phyloP scores from a whole-genome alignment of 371 early-diverging fungal genomes.

The Mortierella sp. region DNA sequence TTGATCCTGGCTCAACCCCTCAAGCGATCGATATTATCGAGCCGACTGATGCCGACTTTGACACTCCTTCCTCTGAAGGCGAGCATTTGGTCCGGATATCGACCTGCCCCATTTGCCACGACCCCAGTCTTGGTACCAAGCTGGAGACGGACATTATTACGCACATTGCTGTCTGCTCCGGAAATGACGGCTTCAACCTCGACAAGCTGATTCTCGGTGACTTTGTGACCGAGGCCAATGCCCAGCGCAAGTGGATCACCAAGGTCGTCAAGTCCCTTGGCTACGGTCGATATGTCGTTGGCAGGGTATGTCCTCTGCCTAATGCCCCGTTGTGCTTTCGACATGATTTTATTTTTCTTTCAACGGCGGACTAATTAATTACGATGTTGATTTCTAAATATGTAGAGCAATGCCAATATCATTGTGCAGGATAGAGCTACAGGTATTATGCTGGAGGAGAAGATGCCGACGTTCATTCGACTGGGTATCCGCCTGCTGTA shows the following conservation, averaged over 20 bases:
- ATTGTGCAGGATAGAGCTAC: conserved; percentile 82
- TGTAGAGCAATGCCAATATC: conserved; percentile 79
- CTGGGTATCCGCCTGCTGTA: conserved; percentile 87
- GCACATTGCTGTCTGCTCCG: conserved; percentile 81
- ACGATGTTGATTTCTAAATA: not conserved
- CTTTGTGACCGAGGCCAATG: conserved; percentile 83
- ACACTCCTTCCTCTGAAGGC: conserved; percentile 40
- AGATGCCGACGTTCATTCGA: conserved; percentile 87
- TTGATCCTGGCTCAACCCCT: conserved; percentile 4
- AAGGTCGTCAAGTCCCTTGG: conserved; percentile 80
- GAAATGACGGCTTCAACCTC: conserved; percentile 70
- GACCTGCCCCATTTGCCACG: conserved; percentile 82
- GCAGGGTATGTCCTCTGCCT: conserved; percentile 58
- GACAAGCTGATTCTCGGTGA: conserved; percentile 82
- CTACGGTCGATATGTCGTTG: conserved; percentile 79
- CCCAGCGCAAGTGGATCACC: conserved; percentile 85
- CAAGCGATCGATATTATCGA: conserved; percentile 21
- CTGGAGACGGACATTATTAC: conserved; percentile 81
- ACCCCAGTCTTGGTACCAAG: conserved; percentile 64
- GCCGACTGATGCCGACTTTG: conserved; percentile 29
- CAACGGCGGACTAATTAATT: not conserved
- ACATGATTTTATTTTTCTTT: not conserved
- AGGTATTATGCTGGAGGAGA: conserved; percentile 83
- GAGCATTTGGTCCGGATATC: conserved; percentile 76
- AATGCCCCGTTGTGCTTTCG: no score